Evolutionary conservation across 192 early-diverging fungal species (phyloP).

Genomic region (Mortierella hygrophila): DNA sequence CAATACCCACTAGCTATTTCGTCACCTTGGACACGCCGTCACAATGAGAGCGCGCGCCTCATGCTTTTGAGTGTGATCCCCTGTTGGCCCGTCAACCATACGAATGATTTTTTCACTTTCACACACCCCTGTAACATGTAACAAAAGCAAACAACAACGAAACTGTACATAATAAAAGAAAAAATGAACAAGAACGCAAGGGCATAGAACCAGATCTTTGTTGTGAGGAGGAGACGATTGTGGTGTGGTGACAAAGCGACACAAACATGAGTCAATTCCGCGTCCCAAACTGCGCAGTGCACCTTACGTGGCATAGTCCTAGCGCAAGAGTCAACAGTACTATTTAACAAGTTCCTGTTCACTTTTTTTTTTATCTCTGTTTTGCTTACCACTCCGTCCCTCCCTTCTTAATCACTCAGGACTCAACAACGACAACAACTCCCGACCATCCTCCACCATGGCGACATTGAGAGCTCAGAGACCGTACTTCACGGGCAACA

Average conservation of each 20-base stretch:
- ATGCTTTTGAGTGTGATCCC: not conserved
- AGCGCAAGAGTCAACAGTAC: no score
- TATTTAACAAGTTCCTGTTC: no score
- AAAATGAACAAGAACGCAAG: no score
- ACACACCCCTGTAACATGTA: not conserved
- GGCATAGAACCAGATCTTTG: no score
- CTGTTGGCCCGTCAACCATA: not conserved
- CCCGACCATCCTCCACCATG: not conserved
- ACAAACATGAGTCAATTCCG: no score
- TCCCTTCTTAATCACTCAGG: not conserved
- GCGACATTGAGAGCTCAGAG: not conserved
- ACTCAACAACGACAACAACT: not conserved
- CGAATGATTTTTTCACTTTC: not conserved
- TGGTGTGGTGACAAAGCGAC: no score
- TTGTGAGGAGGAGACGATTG: no score
- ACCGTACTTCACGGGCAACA: not conserved
- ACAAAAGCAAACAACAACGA: not conserved
- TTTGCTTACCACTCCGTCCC: not conserved
- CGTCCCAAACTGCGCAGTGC: no score
- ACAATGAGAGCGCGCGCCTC: not conserved
- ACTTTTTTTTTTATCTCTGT: no score
- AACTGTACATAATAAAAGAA: no score
- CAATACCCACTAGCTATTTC: not conserved
- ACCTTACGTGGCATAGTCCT: no score
- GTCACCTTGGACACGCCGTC: not conserved